A percentile compares a stretch with the other conserved stretches of the same genome.
phyloP scores from a whole-genome alignment of 805 yeast species.

The Yarrowia yakushimensis region DNA sequence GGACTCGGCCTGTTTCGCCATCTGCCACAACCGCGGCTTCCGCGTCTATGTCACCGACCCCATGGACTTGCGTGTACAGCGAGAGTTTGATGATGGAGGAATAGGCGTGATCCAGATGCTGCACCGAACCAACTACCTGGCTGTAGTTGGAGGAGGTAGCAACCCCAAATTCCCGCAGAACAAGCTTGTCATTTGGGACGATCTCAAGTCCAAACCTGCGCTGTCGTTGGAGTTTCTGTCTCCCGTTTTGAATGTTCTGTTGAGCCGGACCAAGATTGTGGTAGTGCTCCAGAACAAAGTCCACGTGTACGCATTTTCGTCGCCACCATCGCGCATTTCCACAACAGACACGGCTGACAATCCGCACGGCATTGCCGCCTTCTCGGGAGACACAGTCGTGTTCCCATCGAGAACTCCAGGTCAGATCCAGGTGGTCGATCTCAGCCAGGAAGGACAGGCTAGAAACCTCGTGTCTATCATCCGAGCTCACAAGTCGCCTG shows the following conservation, averaged over 20 bases:
- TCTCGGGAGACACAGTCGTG: conserved; percentile 54
- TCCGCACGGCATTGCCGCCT: conserved; percentile 60
- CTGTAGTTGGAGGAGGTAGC: conserved; percentile 85
- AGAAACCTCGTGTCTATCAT: conserved; percentile 63
- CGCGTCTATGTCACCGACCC: conserved; percentile 86
- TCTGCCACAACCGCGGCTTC: conserved; percentile 78
- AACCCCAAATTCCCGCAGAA: conserved; percentile 74
- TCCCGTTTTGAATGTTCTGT: conserved; percentile 67
- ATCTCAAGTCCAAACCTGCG: conserved; percentile 69
- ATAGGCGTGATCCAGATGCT: conserved; percentile 78
- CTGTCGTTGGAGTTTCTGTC: conserved; percentile 70
- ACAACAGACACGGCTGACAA: conserved; percentile 64
- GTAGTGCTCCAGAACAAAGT: conserved; percentile 67
- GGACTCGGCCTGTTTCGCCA: conserved; percentile 85
- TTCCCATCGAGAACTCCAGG: conserved; percentile 76
- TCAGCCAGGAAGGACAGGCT: conserved; percentile 56
- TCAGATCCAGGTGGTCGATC: conserved; percentile 75
- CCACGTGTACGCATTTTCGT: conserved; percentile 71
- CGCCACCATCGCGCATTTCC: conserved; percentile 68
- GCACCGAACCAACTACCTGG: conserved; percentile 85
- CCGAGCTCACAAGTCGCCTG: conserved; percentile 68
- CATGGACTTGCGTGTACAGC: conserved; percentile 65
- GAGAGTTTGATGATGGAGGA: conserved; percentile 53
- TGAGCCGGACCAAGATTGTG: conserved; percentile 72
- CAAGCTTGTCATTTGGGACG: conserved; percentile 89